These are phyloP conservation scores for Aspergillus conjunctus DNA, from an alignment of 495 filamentous ascomycete species.

Conservation along the genomic window DNA sequence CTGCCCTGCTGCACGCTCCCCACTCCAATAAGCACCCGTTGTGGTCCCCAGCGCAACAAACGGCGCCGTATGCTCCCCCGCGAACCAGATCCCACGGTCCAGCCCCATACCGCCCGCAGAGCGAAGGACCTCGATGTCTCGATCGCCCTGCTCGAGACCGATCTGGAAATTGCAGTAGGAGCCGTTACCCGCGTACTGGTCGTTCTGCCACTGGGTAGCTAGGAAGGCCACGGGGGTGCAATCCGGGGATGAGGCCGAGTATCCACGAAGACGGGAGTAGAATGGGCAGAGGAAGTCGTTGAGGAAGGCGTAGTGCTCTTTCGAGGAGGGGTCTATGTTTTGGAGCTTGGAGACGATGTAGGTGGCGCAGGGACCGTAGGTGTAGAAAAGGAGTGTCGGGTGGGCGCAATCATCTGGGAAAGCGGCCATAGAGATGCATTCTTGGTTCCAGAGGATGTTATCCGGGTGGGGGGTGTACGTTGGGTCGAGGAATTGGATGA, in stretches of 20 bases:
- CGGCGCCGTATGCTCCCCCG: slow-evolving; percentile 91
- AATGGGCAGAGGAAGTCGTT: slow-evolving; percentile 58
- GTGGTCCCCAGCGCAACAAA: slow-evolving; percentile 51
- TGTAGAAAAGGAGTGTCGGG: slow-evolving; percentile 92
- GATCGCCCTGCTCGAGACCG: slow-evolving; percentile 66
- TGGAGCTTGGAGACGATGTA: slow-evolving; percentile 52
- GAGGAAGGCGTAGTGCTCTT: slow-evolving; percentile 37
- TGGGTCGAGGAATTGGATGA: slow-evolving; percentile 50
- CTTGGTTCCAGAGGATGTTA: slow-evolving; percentile 75
- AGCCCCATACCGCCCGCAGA: slow-evolving; percentile 55
- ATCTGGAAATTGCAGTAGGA: slow-evolving; percentile 89
- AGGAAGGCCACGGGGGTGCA: slow-evolving; percentile 66
- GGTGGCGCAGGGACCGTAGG: slow-evolving; percentile 63
- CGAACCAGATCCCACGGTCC: slow-evolving; percentile 79
- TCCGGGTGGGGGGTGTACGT: slow-evolving; percentile 69
- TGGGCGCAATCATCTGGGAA: slow-evolving; percentile 63
- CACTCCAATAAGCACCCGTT: slow-evolving; percentile 71
- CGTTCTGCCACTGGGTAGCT: slow-evolving; percentile 78
- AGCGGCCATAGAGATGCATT: slow-evolving; percentile 75
- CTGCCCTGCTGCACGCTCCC: slow-evolving; percentile 72
- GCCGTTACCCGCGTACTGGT: slow-evolving; percentile 85
- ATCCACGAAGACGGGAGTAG: slow-evolving; percentile 72
- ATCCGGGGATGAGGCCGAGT: slow-evolving; percentile 47
- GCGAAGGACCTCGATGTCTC: slow-evolving; percentile 73
- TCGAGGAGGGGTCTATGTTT: slow-evolving; percentile 27